These are phyloP conservation scores for Yamadazyma triangularis DNA, from an alignment of 1,139 yeast species.

Conservation along the genomic window DNA sequence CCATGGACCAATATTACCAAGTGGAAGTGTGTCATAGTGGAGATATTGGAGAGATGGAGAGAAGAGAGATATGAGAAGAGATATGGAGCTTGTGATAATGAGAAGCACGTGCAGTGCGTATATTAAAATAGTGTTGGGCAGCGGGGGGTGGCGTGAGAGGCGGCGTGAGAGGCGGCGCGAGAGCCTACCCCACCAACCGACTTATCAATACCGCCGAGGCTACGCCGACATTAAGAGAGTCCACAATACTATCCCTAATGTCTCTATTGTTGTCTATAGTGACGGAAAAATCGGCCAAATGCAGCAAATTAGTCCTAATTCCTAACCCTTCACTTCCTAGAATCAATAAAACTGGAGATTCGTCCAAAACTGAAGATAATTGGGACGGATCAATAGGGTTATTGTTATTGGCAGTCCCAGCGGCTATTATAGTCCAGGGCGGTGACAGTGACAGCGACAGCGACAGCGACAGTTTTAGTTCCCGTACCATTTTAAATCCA, in stretches of 20 bases:
- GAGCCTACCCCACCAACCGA: constrained; percentile 29
- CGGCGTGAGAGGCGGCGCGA: too few species aligned
- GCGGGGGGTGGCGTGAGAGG: too few species aligned
- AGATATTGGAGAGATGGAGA: too few species aligned
- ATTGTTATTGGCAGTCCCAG: constrained; percentile 32
- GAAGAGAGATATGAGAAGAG: too few species aligned
- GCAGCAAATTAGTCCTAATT: constrained; percentile 61
- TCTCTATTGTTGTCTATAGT: constrained; percentile 44
- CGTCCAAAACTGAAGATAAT: constrained; percentile 36
- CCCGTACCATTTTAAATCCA: constrained; percentile 60
- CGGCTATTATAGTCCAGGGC: constrained; percentile 78
- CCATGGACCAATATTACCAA: constrained; percentile 76
- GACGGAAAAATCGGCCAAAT: constrained; percentile 62
- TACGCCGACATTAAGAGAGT: constrained; percentile 85
- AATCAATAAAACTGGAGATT: constrained; percentile 63
- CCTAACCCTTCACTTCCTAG: constrained; percentile 88
- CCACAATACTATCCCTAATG: constrained; percentile 55
- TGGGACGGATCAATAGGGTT: constrained; percentile 39
- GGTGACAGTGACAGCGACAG: too few species aligned
- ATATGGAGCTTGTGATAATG: too few species aligned
- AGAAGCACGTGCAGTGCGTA: too few species aligned
- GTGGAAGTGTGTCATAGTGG: constrained; percentile 43
- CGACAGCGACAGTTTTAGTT: constrained; percentile 47
- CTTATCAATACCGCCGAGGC: constrained; percentile 70
- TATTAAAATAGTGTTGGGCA: too few species aligned